Evolutionary conservation across 208 protist genomes (phyloP).

Genomic region (Spongospora subterranea): DNA sequence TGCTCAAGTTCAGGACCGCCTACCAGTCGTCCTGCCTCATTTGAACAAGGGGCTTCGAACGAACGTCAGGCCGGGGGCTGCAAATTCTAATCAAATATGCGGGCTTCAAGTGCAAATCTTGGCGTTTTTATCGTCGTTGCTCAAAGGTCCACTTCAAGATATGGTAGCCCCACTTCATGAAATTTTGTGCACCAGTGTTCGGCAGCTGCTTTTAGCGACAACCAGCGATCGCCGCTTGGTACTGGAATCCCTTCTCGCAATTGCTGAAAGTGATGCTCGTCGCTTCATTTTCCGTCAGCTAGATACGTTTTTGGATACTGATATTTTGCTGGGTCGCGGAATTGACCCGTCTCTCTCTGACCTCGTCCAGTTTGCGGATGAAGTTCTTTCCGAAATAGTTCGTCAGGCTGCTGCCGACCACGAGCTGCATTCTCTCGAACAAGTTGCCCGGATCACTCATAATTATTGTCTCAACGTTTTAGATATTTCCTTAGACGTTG

Average conservation of each 20-base stretch:
- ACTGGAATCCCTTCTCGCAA: not conserved
- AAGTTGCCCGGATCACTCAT: conserved; percentile 76
- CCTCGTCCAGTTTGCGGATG: not conserved
- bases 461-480: conserved; percentile 81
- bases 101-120: not conserved
- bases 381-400: not conserved
- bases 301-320: not conserved
- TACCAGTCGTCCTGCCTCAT: not conserved
- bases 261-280: not conserved
- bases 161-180: not conserved
- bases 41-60: not conserved
- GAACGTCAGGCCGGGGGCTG: too few species aligned
- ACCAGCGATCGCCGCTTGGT: not conserved
- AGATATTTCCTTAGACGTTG: conserved; percentile 73
- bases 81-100: not conserved
- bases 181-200: not conserved
- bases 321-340: conserved; percentile 2
- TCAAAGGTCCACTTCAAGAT: not conserved
- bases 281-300: conserved; percentile 16
- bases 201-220: not conserved
- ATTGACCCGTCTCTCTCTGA: not conserved
- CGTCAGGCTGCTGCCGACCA: not conserved
- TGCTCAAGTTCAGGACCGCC: not conserved
- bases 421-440: conserved; percentile 64
- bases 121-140: not conserved